phyloP scores from a whole-genome alignment of 75 land plant genomes.

The Chamaecyparis obtusa region DNA sequence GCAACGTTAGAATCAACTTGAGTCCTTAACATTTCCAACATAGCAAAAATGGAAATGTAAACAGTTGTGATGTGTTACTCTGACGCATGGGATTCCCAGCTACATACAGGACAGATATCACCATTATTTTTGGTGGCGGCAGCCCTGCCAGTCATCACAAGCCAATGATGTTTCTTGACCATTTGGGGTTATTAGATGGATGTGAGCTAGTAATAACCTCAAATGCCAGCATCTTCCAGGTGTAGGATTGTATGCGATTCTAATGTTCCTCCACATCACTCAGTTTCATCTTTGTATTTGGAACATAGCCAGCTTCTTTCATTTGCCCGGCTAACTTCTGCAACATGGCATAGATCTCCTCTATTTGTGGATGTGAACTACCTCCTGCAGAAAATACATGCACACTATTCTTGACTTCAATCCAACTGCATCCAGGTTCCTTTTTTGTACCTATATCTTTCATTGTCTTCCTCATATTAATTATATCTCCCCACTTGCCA shows the following conservation, averaged over 20 bases:
- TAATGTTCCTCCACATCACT: conserved; percentile 1
- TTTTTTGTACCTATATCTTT: conserved; percentile 5
- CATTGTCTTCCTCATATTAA: conserved; percentile 13
- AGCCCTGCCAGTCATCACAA: neutral
- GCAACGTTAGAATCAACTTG: neutral
- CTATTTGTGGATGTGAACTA: conserved; percentile 13
- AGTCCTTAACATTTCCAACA: neutral
- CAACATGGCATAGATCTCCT: conserved; percentile 17
- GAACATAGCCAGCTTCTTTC: conserved; percentile 15
- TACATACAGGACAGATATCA: neutral
- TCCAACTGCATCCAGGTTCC: conserved; percentile 26
- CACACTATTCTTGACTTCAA: conserved; percentile 23
- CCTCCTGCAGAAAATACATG: conserved; percentile 16
- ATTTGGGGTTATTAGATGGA: neutral
- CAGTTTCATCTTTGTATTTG: neutral
- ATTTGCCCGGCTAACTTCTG: neutral
- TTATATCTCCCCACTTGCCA: conserved; percentile 14
- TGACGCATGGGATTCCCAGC: neutral
- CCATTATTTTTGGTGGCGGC: neutral
- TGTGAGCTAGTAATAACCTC: neutral
- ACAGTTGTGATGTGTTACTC: neutral
- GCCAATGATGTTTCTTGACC: neutral
- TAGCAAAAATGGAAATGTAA: neutral
- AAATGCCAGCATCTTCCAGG: neutral
- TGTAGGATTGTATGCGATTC: neutral